Conservation (phyloP, 495 filamentous ascomycete species). For the Lichenothelia convexa region DNA sequence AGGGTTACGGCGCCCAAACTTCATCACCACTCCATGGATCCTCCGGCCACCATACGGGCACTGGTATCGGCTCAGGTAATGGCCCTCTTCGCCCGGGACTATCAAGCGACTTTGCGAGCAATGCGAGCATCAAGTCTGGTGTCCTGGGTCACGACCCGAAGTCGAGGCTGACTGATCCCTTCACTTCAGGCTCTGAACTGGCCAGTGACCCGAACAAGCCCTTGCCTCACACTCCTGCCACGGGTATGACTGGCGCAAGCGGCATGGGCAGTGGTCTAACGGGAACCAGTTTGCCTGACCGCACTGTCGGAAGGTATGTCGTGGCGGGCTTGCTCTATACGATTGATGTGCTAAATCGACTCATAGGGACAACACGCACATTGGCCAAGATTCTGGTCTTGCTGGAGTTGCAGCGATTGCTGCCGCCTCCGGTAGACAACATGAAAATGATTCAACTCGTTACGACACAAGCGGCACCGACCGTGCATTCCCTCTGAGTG, state of each 20-base stretch:
- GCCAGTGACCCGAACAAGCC: background rate
- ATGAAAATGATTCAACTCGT: too few relatives aligned
- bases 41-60: too few relatives aligned
- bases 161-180: background rate
- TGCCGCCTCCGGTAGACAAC: too few relatives aligned
- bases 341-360: background rate
- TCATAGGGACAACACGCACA: background rate
- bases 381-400: too few relatives aligned
- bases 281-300: background rate
- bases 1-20: background rate
- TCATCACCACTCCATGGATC: background rate
- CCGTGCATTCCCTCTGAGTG: background rate
- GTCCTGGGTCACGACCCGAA: constrained; percentile 10
- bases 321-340: background rate
- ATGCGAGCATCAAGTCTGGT: constrained; percentile 18
- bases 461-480: background rate
- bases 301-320: background rate
- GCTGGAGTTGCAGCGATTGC: too few relatives aligned
- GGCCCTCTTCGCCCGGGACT: background rate
- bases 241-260: too few relatives aligned
- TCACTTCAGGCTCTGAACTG: background rate
- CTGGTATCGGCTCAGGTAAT: background rate
- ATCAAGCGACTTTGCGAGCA: constrained; percentile 9
- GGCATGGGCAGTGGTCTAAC: background rate
- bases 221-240: constrained; percentile 1